phyloP scores from a whole-genome alignment of 169 alveolate genomes.

The Plasmodium relictum region DNA sequence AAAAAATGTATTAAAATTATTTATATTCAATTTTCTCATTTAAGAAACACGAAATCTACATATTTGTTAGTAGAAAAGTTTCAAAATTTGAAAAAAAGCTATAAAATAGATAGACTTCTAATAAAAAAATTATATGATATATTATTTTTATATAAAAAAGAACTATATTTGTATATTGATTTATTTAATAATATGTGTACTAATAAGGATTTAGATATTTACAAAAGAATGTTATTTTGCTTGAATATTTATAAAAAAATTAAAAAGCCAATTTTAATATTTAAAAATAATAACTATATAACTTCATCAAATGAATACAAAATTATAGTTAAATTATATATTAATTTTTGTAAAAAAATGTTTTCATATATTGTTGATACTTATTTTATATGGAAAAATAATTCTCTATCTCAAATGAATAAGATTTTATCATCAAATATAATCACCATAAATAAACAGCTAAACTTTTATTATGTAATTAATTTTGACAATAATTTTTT shows the following conservation, averaged over 20 bases:
- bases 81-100: constrained; percentile 56
- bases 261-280: constrained; percentile 66
- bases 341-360: constrained; percentile 74
- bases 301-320: constrained; percentile 74
- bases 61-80: constrained; percentile 61
- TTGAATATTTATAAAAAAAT: constrained; percentile 70
- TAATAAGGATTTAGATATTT: constrained; percentile 38
- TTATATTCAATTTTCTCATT: constrained; percentile 62
- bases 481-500: constrained; percentile 64
- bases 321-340: constrained; percentile 59
- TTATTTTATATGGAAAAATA: constrained; percentile 52
- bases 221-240: constrained; percentile 45
- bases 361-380: constrained; percentile 57
- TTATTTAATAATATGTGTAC: constrained; percentile 54
- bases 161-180: constrained; percentile 43
- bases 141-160: constrained; percentile 56
- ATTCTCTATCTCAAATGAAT: constrained; percentile 71
- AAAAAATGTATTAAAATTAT: constrained; percentile 71
- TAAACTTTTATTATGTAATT: constrained; percentile 60
- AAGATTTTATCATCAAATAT: constrained; percentile 57
- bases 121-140: constrained; percentile 66
- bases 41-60: constrained; percentile 57
- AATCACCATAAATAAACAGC: constrained; percentile 67
- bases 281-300: constrained; percentile 62
- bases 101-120: constrained; percentile 74